Evolutionary conservation across 2,329 filamentous ascomycete genomes (phyloP).

Genomic region (Stachybotrys echinatus): DNA sequence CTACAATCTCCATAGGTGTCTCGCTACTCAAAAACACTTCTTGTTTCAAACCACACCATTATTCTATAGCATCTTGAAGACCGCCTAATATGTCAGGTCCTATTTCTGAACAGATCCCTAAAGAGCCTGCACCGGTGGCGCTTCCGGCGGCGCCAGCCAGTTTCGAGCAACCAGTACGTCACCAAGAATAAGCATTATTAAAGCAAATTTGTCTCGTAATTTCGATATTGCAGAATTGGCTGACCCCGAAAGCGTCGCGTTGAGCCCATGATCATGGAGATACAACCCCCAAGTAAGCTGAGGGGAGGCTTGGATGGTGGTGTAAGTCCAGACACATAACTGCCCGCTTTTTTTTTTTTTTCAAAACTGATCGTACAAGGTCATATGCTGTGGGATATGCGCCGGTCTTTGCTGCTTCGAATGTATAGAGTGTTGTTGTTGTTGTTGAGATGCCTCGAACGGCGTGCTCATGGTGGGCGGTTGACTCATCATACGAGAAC

Average conservation of each 20-base stretch:
- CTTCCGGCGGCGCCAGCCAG: constrained; percentile 17
- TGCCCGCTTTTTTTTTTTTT: no score
- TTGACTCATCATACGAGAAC: no score
- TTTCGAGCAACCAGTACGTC: constrained; percentile 29
- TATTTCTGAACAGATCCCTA: constrained; percentile 19
- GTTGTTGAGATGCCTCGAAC: constrained; percentile 14
- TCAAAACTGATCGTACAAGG: constrained; percentile 17
- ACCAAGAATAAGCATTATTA: no score
- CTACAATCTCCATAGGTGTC: no score
- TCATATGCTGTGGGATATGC: constrained; percentile 34
- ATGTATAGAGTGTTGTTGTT: constrained; percentile 25
- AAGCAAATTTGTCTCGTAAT: no score
- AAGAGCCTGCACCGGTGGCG: constrained; percentile 24
- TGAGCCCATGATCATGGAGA: constrained; percentile 27
- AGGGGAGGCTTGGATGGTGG: constrained; percentile 28
- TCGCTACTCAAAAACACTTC: no score
- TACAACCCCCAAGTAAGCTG: constrained; percentile 16
- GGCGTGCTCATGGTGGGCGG: neutral
- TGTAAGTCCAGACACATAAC: constrained; percentile 11
- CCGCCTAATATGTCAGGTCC: neutral
- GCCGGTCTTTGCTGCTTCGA: constrained; percentile 34
- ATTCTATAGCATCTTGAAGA: neutral
- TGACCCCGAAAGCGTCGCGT: constrained; percentile 19
- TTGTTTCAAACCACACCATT: no score
- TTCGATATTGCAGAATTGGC: no score